Evolutionary conservation across 345 rosid species (phyloP).

Genomic region (Eucalyptus tenuipes): DNA sequence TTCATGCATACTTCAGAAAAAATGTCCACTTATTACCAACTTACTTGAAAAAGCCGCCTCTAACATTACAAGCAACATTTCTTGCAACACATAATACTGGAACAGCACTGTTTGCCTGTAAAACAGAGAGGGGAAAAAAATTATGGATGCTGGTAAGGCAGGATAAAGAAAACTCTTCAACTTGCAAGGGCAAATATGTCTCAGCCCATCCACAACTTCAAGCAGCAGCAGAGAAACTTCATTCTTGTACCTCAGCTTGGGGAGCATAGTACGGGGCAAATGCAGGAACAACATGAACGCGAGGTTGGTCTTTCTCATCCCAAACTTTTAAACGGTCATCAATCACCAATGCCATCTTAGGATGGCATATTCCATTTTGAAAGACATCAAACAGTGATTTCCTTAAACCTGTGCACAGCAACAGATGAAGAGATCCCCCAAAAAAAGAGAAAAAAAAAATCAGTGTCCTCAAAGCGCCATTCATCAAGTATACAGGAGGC

Average conservation of each 20-base stretch:
- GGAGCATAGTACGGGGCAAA: slow-evolving; percentile 98
- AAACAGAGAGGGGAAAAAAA: slow-evolving; percentile 2
- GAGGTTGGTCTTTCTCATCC: slow-evolving; percentile 96
- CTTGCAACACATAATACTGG: slow-evolving; percentile 88
- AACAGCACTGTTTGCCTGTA: slow-evolving; percentile 61
- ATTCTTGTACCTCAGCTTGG: slow-evolving; percentile 77
- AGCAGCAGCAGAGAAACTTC: slow-evolving; percentile 1
- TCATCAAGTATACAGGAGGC: too few species aligned
- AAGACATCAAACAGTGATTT: slow-evolving; percentile 89
- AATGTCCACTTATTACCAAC: not conserved
- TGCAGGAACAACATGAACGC: slow-evolving; percentile 98
- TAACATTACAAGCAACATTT: slow-evolving; percentile 93
- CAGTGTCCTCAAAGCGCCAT: too few species aligned
- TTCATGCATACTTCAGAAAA: not conserved
- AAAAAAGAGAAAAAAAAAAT: not conserved
- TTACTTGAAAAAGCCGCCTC: slow-evolving; percentile 98
- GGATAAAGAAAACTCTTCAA: not conserved
- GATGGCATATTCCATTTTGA: slow-evolving; percentile 83
- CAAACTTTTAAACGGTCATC: slow-evolving; percentile 98
- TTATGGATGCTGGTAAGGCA: not conserved
- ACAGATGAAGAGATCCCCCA: not conserved
- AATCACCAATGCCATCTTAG: slow-evolving; percentile 93
- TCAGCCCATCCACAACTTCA: slow-evolving; percentile 3
- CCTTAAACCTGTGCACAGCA: slow-evolving; percentile 37
- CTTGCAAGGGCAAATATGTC: not conserved